Base-by-base conservation (phyloP, 2,329 filamentous ascomycete genomes). In the Nemania bipapillata region DNA sequence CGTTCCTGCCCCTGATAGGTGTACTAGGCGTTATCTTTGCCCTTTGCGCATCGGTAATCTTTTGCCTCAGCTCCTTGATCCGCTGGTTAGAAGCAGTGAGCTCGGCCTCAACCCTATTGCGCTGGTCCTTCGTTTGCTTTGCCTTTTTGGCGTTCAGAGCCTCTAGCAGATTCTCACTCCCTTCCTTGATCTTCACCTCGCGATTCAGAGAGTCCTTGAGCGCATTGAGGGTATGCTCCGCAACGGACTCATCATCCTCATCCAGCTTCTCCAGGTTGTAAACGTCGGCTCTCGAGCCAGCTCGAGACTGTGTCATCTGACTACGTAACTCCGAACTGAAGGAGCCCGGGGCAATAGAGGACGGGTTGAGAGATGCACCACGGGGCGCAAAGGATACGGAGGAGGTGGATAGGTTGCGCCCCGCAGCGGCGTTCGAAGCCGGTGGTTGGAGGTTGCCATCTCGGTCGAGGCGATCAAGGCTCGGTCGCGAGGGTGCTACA, bases 161-260 rank as follows among this genome's bases (percentile, higher is more conserved):
- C 83, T 99, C 96, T 45, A 99, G 85, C 88, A 99, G 90, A 79
- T 99, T 99, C 84, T 99, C 96, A 66, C 95, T 97, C 22, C 96
- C 96, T 76, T 95, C 92, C 81, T 97, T 97, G 79, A 99, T 98
- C 85, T 98, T 98, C 83, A 94, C 90, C 82, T 99, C 96, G 76
- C 96, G 95, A 74, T 94, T 95, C 72, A 99, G 91, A 77, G 91
- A 89, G 75, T 97, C 94, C 76, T 91, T 90, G 70, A 97, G 86
- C 59, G 88, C 85, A 24, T 90, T 87, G 75, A 97, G 89, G 47
- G 89, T 87, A 80, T 93, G 90, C 79, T 97, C 93, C 15, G 89
- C 86, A 17, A 78, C 70, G 74, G 83, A 73, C 76, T 80, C 80
- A 67, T 89, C 87, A 61, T 90, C 88, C 73, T 92, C 90, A 63